These are phyloP conservation scores for Kwoniella shandongensis DNA, from an alignment of 768 basidiomycete species.

Conservation along the genomic window DNA sequence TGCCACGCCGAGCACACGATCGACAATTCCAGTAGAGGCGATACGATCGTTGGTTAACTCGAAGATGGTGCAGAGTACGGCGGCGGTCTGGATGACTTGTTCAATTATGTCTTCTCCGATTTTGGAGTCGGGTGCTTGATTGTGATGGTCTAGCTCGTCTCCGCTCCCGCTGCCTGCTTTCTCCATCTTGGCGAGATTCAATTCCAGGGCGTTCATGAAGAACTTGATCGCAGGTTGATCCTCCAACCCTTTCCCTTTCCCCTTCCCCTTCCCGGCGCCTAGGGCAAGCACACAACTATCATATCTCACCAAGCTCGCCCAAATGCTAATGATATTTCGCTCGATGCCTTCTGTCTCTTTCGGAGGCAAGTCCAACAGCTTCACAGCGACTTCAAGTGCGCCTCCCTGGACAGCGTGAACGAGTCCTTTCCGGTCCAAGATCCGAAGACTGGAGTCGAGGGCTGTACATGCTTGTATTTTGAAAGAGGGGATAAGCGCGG, in stretches of 20 bases:
- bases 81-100: conserved; percentile 28
- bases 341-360: conserved; percentile 7
- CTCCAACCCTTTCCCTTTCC: neutral
- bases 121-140: neutral
- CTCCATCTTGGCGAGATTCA: conserved; percentile 2
- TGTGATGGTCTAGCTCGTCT: neutral
- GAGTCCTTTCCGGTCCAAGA: conserved; percentile 22
- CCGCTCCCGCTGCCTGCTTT: neutral
- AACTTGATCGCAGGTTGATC: conserved; percentile 20
- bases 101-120: neutral
- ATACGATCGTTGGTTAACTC: conserved; percentile 19
- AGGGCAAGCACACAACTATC: conserved; percentile 24
- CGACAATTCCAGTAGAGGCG: conserved; percentile 22
- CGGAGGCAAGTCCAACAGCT: conserved; percentile 26
- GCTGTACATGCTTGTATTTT: conserved; percentile 30
- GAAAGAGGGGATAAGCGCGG: conserved; percentile 19
- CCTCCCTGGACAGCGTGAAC: conserved; percentile 37
- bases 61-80: conserved; percentile 36
- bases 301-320: conserved; percentile 40
- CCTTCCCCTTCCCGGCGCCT: neutral
- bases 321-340: conserved; percentile 36
- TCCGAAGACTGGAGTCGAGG: conserved; percentile 30
- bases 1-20: conserved; percentile 20
- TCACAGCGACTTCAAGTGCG: conserved; percentile 34
- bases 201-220: conserved; percentile 28